phyloP scores from a whole-genome alignment of 768 basidiomycete species.

The Lanmaoa rubissima region DNA sequence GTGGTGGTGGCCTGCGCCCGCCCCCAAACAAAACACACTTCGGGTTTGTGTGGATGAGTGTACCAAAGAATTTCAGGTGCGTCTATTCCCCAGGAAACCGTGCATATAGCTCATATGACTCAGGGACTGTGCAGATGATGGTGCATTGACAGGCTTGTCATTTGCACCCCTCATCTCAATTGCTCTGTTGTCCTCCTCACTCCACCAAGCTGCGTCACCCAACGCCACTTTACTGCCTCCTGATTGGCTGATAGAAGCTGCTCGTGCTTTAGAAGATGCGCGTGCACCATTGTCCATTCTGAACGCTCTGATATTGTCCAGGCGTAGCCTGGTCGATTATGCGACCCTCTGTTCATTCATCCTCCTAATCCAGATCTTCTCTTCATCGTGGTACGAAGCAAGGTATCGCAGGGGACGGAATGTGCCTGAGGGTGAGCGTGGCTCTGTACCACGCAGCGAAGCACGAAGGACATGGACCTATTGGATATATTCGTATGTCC shows the following conservation, averaged over 20 bases:
- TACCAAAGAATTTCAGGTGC: conserved; percentile 83
- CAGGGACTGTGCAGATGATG: conserved; percentile 83
- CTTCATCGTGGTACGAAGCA: conserved; percentile 74
- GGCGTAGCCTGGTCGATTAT: conserved; percentile 75
- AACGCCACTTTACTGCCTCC: conserved; percentile 43
- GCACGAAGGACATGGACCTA: conserved; percentile 60
- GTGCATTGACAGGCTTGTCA: conserved; percentile 79
- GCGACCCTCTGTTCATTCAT: conserved; percentile 80
- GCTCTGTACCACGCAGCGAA: conserved; percentile 76
- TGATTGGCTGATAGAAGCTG: conserved; percentile 78
- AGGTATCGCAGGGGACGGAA: conserved; percentile 40
- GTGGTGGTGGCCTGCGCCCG: conserved; percentile 26
- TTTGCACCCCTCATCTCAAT: conserved; percentile 79
- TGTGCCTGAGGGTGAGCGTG: conserved; percentile 64
- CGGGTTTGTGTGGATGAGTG: conserved; percentile 87
- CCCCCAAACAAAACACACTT: conserved; percentile 48
- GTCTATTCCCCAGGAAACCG: conserved; percentile 9
- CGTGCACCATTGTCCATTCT: conserved; percentile 43
- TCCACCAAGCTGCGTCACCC: conserved; percentile 35
- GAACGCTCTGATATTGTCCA: conserved; percentile 60
- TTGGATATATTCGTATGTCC: conserved; percentile 56
- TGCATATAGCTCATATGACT: conserved; percentile 13
- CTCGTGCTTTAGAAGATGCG: conserved; percentile 50
- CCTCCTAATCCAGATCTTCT: conserved; percentile 72
- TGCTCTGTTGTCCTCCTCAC: conserved; percentile 58